Percentiles rank a stretch among this genome's conserved stretches.
Evolutionary conservation across 2,329 filamentous ascomycete species (phyloP).

Genomic region (Fusarium sacchari): DNA sequence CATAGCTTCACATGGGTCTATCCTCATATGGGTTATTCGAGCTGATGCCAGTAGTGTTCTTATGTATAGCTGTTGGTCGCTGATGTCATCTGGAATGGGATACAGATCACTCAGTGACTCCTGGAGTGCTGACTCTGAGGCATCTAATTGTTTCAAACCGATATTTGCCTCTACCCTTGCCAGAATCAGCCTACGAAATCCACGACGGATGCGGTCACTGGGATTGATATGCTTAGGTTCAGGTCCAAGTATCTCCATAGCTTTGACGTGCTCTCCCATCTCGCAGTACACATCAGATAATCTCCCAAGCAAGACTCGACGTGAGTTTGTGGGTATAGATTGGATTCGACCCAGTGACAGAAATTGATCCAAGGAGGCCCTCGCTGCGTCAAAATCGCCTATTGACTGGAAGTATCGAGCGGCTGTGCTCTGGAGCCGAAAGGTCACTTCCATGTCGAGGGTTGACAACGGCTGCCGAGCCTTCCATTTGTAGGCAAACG

Average conservation of each 20-base stretch:
- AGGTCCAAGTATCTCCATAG: constrained; percentile 28
- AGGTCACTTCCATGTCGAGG: constrained; percentile 46
- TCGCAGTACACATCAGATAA: constrained; percentile 45
- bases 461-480: constrained; percentile 40
- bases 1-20: constrained; percentile 17
- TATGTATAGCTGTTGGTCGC: constrained; percentile 46
- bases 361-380: constrained; percentile 44
- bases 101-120: constrained; percentile 26
- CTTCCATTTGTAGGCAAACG: constrained; percentile 44
- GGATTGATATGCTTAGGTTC: constrained; percentile 28
- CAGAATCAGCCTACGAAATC: constrained; percentile 37
- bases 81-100: constrained; percentile 37
- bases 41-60: constrained; percentile 40
- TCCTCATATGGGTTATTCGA: constrained; percentile 28
- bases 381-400: constrained; percentile 42
- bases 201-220: constrained; percentile 17
- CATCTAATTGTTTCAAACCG: constrained; percentile 24
- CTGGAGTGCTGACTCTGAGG: constrained; percentile 21
- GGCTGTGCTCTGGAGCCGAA: constrained; percentile 44
- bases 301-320: constrained; percentile 38
- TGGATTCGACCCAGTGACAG: constrained; percentile 36
- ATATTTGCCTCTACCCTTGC: constrained; percentile 37
- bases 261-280: constrained; percentile 34
- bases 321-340: constrained; percentile 40
- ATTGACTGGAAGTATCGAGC: constrained; percentile 46